Conservation (phyloP, 495 filamentous ascomycete species). For the Penicillium longicatenatum region DNA sequence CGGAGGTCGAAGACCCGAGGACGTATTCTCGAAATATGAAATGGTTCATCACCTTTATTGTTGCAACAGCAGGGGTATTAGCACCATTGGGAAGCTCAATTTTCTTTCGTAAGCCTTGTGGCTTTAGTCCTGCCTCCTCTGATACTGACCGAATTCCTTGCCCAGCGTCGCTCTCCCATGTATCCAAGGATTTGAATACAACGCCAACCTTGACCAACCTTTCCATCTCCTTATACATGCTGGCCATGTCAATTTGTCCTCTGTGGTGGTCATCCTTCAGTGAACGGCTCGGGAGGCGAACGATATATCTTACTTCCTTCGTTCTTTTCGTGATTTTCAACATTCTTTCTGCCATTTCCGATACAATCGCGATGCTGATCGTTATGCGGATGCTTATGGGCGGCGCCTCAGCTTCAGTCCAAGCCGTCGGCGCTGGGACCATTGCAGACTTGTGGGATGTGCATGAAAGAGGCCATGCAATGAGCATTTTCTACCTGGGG, state of each 20-base stretch:
- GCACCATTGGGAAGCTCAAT: constrained; percentile 87
- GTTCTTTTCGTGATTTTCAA: constrained; percentile 77
- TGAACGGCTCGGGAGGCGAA: constrained; percentile 77
- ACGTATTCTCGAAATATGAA: constrained; percentile 72
- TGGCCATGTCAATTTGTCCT: constrained; percentile 86
- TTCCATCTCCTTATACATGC: constrained; percentile 86
- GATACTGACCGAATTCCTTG: constrained; percentile 4
- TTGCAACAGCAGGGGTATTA: constrained; percentile 72
- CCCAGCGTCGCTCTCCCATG: constrained; percentile 69
- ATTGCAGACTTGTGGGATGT: constrained; percentile 91
- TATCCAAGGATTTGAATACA: constrained; percentile 64
- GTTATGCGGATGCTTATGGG: constrained; percentile 81
- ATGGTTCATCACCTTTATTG: constrained; percentile 82
- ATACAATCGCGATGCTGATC: constrained; percentile 81
- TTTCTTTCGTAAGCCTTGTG: constrained; percentile 67
- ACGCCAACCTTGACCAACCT: constrained; percentile 77
- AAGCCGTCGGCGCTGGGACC: constrained; percentile 90
- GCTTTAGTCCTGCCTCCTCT: not conserved
- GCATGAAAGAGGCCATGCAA: constrained; percentile 78
- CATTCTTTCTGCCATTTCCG: constrained; percentile 69
- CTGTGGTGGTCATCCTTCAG: constrained; percentile 95
- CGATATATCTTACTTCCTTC: constrained; percentile 86
- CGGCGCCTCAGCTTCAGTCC: constrained; percentile 83
- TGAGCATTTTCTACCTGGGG: constrained; percentile 91
- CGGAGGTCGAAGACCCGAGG: constrained; percentile 76